These are phyloP conservation scores for Yamadazyma akitaensis DNA, from an alignment of 805 yeast species.

Conservation along the genomic window DNA sequence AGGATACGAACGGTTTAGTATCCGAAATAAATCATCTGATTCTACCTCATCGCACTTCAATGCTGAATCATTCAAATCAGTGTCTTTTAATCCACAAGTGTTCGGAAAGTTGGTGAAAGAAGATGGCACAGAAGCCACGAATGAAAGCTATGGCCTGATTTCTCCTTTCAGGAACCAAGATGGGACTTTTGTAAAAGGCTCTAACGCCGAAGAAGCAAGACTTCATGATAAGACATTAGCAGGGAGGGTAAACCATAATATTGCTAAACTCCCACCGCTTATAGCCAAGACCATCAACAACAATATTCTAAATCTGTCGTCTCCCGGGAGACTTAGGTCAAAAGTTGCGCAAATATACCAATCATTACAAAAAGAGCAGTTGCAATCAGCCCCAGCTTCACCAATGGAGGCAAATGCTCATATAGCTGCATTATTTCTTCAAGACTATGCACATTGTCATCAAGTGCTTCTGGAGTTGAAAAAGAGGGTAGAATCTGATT, in stretches of 20 bases:
- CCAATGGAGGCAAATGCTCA: constrained; percentile 68
- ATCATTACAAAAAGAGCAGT: constrained; percentile 47
- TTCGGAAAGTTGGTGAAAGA: constrained; percentile 14
- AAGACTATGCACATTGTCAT: constrained; percentile 68
- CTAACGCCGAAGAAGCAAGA: constrained; percentile 50
- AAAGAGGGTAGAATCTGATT: constrained; percentile 28
- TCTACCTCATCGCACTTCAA: not conserved
- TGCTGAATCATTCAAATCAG: no score
- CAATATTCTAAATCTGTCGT: constrained; percentile 55
- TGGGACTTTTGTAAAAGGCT: constrained; percentile 42
- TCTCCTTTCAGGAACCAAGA: constrained; percentile 39
- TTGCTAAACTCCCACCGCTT: constrained; percentile 52
- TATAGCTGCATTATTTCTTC: constrained; percentile 75
- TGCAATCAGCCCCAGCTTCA: constrained; percentile 47
- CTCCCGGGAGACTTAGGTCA: constrained; percentile 62
- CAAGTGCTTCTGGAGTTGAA: constrained; percentile 68
- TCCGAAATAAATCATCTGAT: not conserved
- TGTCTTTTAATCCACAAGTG: constrained; percentile 13
- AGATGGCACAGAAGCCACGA: constrained; percentile 6
- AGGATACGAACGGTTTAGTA: not conserved
- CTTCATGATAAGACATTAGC: constrained; percentile 53
- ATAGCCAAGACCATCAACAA: constrained; percentile 60
- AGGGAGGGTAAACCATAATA: constrained; percentile 53
- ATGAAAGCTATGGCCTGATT: not conserved
- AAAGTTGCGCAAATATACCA: constrained; percentile 57